These are phyloP conservation scores for Ascochyta fabae DNA, from an alignment of 2,329 filamentous ascomycete genomes.

Conservation along the genomic window DNA sequence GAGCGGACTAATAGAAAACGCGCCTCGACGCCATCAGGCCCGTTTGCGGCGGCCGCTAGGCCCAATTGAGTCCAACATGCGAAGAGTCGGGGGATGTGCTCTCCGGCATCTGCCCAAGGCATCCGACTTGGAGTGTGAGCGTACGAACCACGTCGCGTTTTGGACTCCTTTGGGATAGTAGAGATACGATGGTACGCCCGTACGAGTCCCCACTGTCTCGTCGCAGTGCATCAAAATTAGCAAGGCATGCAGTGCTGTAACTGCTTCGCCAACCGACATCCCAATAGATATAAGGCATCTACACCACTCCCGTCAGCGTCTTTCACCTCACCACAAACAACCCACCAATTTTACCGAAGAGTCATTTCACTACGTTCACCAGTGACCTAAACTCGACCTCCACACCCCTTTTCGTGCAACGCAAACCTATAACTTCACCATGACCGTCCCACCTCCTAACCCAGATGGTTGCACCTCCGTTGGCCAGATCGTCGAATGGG, in stretches of 20 bases:
- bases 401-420: too few species aligned
- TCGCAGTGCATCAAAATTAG: not conserved
- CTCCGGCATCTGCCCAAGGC: slow-evolving; percentile 3
- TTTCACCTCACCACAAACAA: slow-evolving; percentile 2
- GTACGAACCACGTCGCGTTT: slow-evolving; percentile 8
- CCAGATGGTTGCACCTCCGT: slow-evolving; percentile 26
- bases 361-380: not conserved
- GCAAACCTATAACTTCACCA: slow-evolving; percentile 7
- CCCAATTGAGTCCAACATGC: slow-evolving; percentile 10
- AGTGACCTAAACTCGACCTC: too few species aligned
- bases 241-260: not conserved
- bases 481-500: slow-evolving; percentile 11
- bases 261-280: slow-evolving; percentile 8
- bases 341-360: not conserved
- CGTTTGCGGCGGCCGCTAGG: slow-evolving; percentile 3
- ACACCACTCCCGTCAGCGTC: not conserved
- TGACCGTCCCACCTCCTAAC: slow-evolving; percentile 30
- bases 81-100: slow-evolving; percentile 9
- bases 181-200: slow-evolving; percentile 2
- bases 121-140: slow-evolving; percentile 1
- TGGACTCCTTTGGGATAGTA: slow-evolving; percentile 7
- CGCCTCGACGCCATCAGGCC: not conserved
- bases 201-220: slow-evolving; percentile 6
- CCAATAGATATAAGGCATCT: slow-evolving; percentile 26
- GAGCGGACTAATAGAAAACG: slow-evolving; percentile 11